phyloP scores from a whole-genome alignment of 768 basidiomycete species.

The Trametes meyenii region DNA sequence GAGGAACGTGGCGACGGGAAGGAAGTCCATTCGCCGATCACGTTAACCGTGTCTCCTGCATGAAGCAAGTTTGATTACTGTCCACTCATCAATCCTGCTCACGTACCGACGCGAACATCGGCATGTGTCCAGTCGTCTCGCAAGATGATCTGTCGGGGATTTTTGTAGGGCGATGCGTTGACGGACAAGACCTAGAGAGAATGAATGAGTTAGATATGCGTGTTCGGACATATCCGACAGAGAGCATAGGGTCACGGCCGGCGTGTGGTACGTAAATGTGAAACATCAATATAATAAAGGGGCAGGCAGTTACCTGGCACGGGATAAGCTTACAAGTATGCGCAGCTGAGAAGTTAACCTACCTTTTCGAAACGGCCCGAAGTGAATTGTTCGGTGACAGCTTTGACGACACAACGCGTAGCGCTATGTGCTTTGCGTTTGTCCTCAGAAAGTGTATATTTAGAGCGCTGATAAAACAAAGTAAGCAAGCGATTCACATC shows the following conservation, averaged over 20 bases:
- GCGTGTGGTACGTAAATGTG: no score
- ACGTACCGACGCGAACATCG: constrained; percentile 61
- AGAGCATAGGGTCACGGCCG: no score
- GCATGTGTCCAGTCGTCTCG: constrained; percentile 78
- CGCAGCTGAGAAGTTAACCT: background rate
- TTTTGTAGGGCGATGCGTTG: constrained; percentile 42
- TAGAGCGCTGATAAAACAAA: background rate
- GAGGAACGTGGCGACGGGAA: constrained; percentile 23
- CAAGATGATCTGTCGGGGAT: constrained; percentile 56
- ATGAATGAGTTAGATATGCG: no score
- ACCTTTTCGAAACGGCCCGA: constrained; percentile 47
- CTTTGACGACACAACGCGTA: constrained; percentile 60
- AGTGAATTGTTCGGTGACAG: constrained; percentile 41
- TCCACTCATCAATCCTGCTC: background rate
- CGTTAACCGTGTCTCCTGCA: constrained; percentile 79
- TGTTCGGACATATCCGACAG: no score
- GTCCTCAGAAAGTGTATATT: constrained; percentile 1
- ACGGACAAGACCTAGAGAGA: constrained; percentile 54
- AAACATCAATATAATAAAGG: no score
- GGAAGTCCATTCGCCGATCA: constrained; percentile 54
- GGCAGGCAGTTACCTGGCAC: no score
- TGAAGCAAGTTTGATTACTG: background rate
- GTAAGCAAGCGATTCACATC: background rate
- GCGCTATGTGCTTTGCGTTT: constrained; percentile 38
- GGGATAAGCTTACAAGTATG: background rate